These are phyloP conservation scores for Carnegiea gigantea DNA, from an alignment of 179 eudicot genomes.

Conservation along the genomic window DNA sequence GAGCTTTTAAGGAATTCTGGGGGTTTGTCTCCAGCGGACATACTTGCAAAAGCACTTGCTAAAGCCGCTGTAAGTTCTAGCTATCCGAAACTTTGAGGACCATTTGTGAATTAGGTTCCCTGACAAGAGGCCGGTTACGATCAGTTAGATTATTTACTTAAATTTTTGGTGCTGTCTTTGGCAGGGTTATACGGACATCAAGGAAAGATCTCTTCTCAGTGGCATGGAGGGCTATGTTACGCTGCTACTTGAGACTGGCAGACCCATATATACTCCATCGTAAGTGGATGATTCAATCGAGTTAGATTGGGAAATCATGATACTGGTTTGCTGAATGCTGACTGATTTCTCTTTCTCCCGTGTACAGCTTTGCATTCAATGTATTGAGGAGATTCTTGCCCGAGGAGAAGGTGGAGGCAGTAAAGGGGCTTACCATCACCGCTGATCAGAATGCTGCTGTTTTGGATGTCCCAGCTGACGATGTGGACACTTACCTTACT, in stretches of 20 bases:
- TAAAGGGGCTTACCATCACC: slow-evolving; percentile 69
- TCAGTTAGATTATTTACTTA: not conserved
- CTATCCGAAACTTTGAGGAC: not conserved
- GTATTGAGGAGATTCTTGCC: slow-evolving; percentile 73
- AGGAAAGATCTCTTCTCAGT: slow-evolving; percentile 75
- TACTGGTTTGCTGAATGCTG: not conserved
- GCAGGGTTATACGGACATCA: slow-evolving; percentile 90
- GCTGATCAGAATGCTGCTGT: slow-evolving; percentile 83
- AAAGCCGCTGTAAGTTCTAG: slow-evolving; percentile 67
- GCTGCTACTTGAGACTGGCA: slow-evolving; percentile 69
- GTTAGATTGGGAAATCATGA: not conserved
- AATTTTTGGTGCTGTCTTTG: not conserved
- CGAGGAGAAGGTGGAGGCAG: slow-evolving; percentile 65
- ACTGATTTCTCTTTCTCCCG: not conserved
- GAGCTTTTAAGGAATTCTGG: slow-evolving; percentile 64
- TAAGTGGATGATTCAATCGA: slow-evolving; percentile 37
- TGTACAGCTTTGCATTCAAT: slow-evolving; percentile 56
- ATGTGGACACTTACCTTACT: slow-evolving; percentile 58
- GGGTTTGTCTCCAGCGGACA: slow-evolving; percentile 60
- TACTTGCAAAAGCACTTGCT: slow-evolving; percentile 93
- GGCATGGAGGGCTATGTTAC: slow-evolving; percentile 82
- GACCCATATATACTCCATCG: slow-evolving; percentile 70
- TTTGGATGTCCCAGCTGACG: slow-evolving; percentile 70
- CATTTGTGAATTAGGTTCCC: not conserved
- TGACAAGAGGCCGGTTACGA: too few species aligned